These are phyloP conservation scores for Lipomyces spencermartinsiae DNA, from an alignment of 805 yeast species.

Conservation along the genomic window DNA sequence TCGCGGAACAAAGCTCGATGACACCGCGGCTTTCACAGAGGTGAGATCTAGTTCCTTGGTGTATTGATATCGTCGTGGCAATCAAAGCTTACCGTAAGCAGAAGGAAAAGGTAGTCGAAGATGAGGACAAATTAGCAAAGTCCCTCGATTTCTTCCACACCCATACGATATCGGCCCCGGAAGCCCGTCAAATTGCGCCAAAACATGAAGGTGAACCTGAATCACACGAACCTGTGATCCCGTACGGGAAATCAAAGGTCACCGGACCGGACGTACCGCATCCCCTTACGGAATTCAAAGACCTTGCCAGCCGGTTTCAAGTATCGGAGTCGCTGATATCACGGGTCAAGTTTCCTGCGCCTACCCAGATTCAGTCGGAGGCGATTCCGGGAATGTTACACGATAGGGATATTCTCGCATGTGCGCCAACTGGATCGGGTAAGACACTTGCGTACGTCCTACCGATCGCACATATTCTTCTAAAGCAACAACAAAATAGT, in stretches of 20 bases:
- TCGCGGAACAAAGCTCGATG: constrained; percentile 82
- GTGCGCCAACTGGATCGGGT: constrained; percentile 99
- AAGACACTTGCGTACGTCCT: constrained; percentile 89
- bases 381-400: constrained; percentile 76
- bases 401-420: constrained; percentile 80
- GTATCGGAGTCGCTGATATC: constrained; percentile 66
- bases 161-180: constrained; percentile 50
- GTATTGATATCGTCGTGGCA: too few species aligned
- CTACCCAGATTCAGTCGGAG: constrained; percentile 93
- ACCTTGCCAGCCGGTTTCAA: constrained; percentile 70
- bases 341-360: constrained; percentile 75
- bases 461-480: constrained; percentile 72
- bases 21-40: constrained; percentile 39
- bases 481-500: constrained; percentile 47
- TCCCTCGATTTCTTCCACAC: constrained; percentile 78
- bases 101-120: constrained; percentile 52
- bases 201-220: constrained; percentile 54
- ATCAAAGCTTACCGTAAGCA: constrained; percentile 44
- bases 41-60: constrained; percentile 1
- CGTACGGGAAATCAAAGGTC: constrained; percentile 68
- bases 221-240: constrained; percentile 61
- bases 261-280: constrained; percentile 87
- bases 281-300: constrained; percentile 89
- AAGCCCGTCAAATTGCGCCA: constrained; percentile 30
- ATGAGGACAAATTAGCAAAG: constrained; percentile 55